Evolutionary conservation across 2,329 filamentous ascomycete genomes (phyloP), one percentile per base, ranked within the genome.

Genomic region (Penicillium corylophilum): DNA sequence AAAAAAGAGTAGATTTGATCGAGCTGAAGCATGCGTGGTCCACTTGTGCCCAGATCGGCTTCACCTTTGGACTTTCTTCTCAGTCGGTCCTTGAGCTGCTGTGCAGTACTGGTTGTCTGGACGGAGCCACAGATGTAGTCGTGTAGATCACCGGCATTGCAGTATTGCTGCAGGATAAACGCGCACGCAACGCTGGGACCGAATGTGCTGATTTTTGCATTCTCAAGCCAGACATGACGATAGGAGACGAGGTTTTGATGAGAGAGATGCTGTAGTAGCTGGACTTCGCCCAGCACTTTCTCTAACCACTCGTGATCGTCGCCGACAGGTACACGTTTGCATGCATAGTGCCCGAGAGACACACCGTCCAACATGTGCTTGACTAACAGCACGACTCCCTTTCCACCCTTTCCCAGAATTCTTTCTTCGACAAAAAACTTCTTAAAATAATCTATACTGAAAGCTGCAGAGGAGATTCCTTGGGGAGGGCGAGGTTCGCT

Each of bases 1-100:
- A 99, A 99, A 56, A 97, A 88, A 0, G 92, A 95, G 71, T 95
- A 96, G 22, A 99, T 97, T 64, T 97, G 89, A 54, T 97, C 93
- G 54, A 96, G 89, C 0, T 84, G 80, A 40, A 90, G 79, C 24
- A 74, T 79, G 29, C 83, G 80, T 8, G 79, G 78, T 3, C 77
- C 73, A 24, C 62, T 72, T 13, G 83, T 53, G n/a, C 82, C 77
- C 0, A 74, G 77, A 39, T 95, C 90, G 2, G 81, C 70, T 39
- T 90, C 84, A 0, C 90, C 90, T 63, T 85, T 90, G 3, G 94
- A 96, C 48, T 85, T 84, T 46, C 93, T 83, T 41, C 94, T 84
- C 67, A 95, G 83, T 47, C 89, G 88, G 6, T 91, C 90, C 69
- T 97, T 97, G 61, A 97, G 78, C 63, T 94, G 85, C 64, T 97